Evolutionary conservation across 1,284 basidiomycete species (phyloP).

Genomic region (Ustilago hordei): DNA sequence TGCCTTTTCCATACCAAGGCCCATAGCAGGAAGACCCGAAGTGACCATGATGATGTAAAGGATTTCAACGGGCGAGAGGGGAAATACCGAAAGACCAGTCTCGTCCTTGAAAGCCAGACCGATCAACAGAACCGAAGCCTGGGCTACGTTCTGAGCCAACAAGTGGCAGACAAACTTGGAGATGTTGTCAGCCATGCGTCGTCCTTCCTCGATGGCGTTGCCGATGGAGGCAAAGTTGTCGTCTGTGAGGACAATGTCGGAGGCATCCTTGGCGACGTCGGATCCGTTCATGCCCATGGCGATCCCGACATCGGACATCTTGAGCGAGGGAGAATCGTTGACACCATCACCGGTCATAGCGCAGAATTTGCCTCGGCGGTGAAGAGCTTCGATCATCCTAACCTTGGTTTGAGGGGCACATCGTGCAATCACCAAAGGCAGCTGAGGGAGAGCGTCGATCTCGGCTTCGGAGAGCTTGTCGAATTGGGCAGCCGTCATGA

Average conservation of each 20-base stretch:
- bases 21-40: conserved; percentile 70
- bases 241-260: conserved; percentile 78
- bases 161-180: conserved; percentile 70
- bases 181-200: conserved; percentile 72
- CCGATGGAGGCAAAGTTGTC: conserved; percentile 81
- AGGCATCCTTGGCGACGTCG: conserved; percentile 71
- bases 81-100: conserved; percentile 75
- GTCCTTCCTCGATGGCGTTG: conserved; percentile 77
- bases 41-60: conserved; percentile 72
- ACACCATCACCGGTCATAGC: conserved; percentile 70
- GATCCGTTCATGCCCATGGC: conserved; percentile 67
- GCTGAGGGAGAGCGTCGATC: conserved; percentile 74
- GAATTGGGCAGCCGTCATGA: conserved; percentile 76
- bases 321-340: conserved; percentile 69
- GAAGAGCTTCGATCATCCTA: conserved; percentile 75
- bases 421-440: conserved; percentile 76
- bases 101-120: conserved; percentile 78
- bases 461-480: conserved; percentile 76
- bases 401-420: conserved; percentile 73
- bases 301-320: conserved; percentile 68
- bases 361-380: conserved; percentile 70
- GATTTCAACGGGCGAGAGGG: conserved; percentile 77
- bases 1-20: conserved; percentile 73
- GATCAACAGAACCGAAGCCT: conserved; percentile 72
- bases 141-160: conserved; percentile 66